These are phyloP conservation scores for Dictyostelium discoideum DNA, from an alignment of 78 protist genomes.

Conservation along the genomic window dicty_2.7 NC_007088.5:1868001-1868500, in stretches of 20 bases:
- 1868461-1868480: too few species aligned
- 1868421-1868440: too few species aligned
- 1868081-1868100: constrained; percentile 71
- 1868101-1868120: constrained; percentile 61
- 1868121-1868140: not conserved
- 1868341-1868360: too few species aligned
- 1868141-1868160: not conserved
- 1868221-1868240: not conserved
- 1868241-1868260: not conserved
- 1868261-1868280: too few species aligned
- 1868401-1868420: too few species aligned
- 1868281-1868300: too few species aligned
- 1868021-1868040: constrained; percentile 61
- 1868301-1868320: too few species aligned
- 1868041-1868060: constrained; percentile 72
- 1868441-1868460: too few species aligned
- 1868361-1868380: too few species aligned
- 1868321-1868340: too few species aligned
- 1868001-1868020: constrained; percentile 85
- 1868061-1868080: constrained; percentile 68
- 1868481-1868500: too few species aligned
- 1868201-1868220: not conserved
- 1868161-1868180: not conserved
- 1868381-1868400: too few species aligned
- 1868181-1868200: not conserved